Base-by-base conservation (phyloP, 2,329 filamentous ascomycete genomes). In the Rachicladosporium sp. region DNA sequence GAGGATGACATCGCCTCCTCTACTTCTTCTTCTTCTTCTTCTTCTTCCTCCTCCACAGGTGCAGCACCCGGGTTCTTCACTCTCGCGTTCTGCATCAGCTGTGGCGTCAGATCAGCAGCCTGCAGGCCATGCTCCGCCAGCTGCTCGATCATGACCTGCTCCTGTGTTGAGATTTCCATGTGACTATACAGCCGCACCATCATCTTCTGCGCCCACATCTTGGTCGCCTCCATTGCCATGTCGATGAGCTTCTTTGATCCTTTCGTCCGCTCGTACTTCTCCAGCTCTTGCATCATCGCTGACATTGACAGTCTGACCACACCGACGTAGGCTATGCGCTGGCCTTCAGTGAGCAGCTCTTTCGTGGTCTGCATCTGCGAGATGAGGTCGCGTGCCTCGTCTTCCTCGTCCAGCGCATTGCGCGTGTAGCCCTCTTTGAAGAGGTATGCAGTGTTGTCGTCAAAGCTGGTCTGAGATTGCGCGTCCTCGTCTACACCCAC, bases 91-190 rank as follows among this genome's bases (percentile, higher is more conserved):
- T 85, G 78, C 80, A 93, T 93, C 33, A 98, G 69, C 1, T 84
- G 76, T 0, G 84, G 81, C 0, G 86, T 88, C 42, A 98, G 68
- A 58, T 98, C 91, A 33, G 70, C 68, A 1, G 91, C 81, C 45
- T 86, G 70, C 5, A 98, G 87, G 4, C 89, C 91, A 62, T 98
- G 91, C 42, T 91, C 83, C 9, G 84, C 81, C 42, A 98, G 70
- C 61, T 98, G 91, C 64, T 98, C 91, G 50, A 98, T 95, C 91
- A 98, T 98, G 59, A 98, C 70, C 66, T 98, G 91, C 62, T 98
- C 91, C 10, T 76, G 80, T 13, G 80, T 69, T 54, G 80, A 87
- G 53, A 98, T 93, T 44, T 98, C 91, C 91, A 98, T 98, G 62
- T 98, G 91, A 8, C 77, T 69, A 59, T 96, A 98, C 9, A 98